Evolutionary conservation across 2,329 filamentous ascomycete species (phyloP), one percentile per base, ranked within the genome.

Genomic region (Trichoderma sp.): DNA sequence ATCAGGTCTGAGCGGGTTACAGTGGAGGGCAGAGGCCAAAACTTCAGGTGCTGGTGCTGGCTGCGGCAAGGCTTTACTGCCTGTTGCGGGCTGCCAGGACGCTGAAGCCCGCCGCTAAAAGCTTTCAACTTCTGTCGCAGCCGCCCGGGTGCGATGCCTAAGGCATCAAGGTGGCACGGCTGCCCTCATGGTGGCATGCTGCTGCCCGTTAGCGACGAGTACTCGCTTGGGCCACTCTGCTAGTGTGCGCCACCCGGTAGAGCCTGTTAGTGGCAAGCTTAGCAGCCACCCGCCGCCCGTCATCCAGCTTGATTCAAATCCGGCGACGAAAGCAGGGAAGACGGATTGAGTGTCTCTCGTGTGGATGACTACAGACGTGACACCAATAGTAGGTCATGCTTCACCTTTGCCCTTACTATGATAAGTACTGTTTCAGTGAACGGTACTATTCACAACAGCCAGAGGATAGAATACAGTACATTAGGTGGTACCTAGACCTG

Each of bases 91-190:
- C 54, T 63, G 64, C 52, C 45, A 19, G 51, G 58, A 60, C 60
- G 64, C 64, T 66, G 60, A 47, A 39, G 39, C 39, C 24, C 24
- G 60, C 65, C 54, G 61, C 52, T 50, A 66, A 57, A 52, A 50
- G 44, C 41, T 28, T 34, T 63, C 59, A 66, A 9, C 7, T 30
- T 30, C 51, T 66, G 51, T 15, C 21, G 58, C 51, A 30, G 21
- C n/a, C 24, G 43, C 63, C 24, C 19, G 21, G 63, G 41, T 41
- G n/a, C 21, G 47, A 21, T 52, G 65, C 65, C 65, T 66, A 41
- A 66, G 65, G 65, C 65, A 66, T 21, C 21, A 66, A 56, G 17
- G 26, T 26, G 12, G 7, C n/a, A 44, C 43, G 39, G 39, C 48
- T 15, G 12, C 43, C n/a, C 48, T 34, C 44, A 62, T 47, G 58